Percentiles rank a stretch among this genome's conserved stretches.
Conservation (phyloP, 1,284 basidiomycete genomes). For the Ceratobasidium sp. region DNA sequence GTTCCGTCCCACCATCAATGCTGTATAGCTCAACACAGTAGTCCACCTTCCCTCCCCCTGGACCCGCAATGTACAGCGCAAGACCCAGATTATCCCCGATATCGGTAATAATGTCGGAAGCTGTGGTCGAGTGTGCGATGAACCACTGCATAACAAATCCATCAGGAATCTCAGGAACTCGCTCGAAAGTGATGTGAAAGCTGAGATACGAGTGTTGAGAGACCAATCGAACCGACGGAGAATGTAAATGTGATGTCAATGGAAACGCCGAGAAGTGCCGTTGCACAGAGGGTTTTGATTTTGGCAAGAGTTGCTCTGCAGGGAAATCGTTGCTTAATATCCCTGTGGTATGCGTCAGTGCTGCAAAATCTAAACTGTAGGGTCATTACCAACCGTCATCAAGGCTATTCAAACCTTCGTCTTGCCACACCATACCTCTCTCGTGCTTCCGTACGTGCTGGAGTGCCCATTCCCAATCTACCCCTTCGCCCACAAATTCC, state of each 20-base stretch:
- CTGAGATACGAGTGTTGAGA: slow-evolving; percentile 69
- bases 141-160: slow-evolving; percentile 69
- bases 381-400: slow-evolving; percentile 61
- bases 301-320: slow-evolving; percentile 62
- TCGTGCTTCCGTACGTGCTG: slow-evolving; percentile 65
- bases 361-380: slow-evolving; percentile 4
- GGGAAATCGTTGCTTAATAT: slow-evolving; percentile 56
- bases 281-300: slow-evolving; percentile 51
- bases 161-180: slow-evolving; percentile 81
- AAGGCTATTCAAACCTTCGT: slow-evolving; percentile 66
- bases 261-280: slow-evolving; percentile 75
- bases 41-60: slow-evolving; percentile 66
- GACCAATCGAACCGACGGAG: slow-evolving; percentile 71
- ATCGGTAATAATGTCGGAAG: slow-evolving; percentile 60
- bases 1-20: slow-evolving; percentile 54
- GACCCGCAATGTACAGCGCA: slow-evolving; percentile 62
- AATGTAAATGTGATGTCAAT: slow-evolving; percentile 71
- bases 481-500: slow-evolving; percentile 51
- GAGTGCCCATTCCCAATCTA: slow-evolving; percentile 68
- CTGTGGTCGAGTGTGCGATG: slow-evolving; percentile 61
- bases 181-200: slow-evolving; percentile 63
- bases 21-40: slow-evolving; percentile 70
- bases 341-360: slow-evolving; percentile 52
- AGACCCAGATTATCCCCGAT: slow-evolving; percentile 73
- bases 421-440: slow-evolving; percentile 69